Base-by-base conservation (phyloP, 1,284 basidiomycete genomes). In the Xerocomus nothofagi region DNA sequence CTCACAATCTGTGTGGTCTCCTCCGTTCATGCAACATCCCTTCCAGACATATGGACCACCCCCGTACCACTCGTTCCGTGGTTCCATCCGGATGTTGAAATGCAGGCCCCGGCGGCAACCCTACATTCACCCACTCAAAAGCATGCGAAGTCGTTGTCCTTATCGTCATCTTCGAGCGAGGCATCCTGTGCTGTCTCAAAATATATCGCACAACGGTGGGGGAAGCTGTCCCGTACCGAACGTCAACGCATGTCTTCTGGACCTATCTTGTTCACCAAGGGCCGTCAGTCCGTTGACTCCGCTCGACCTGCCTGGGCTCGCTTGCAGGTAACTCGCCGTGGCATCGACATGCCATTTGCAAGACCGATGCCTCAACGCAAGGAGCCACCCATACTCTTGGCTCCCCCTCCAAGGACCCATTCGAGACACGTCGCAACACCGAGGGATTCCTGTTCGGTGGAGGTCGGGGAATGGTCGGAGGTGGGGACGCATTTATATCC, bases 61-160 rank as follows among this genome's bases (percentile, higher is more conserved):
- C 73, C 76, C 3, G 62, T 86, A 33, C 75, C 77, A 53, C 59
- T 65, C 10, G 69, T 84, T 21, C 71, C 74, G n/a, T 86, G 85
- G 85, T 86, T 84, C 60, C 58, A 59, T 20, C 49, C 54, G n/a
- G 47, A 51, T 10, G 21, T 47, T 21, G 39, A 50, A 27, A 32
- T 29, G 2, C 51, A 46, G 1, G 32, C 41, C 30, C 49, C 56
- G 12, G 48, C 55, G 12, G 10, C 30, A 39, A 43, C 43, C 30
- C 21, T 46, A 33, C 38, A 46, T 3, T 31, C 36, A 40, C 51
- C 56, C 39, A 18, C 44, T 18, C 42, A 29, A 23, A 54, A 54
- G 33, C 43, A 47, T 36, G 44, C 48, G 26, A 57, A 46, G 49
- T 47, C 33, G 14, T 8, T 39, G 32, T 48, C 47, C 7, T 32